These are phyloP conservation scores for Leptomonas seymouri DNA, from an alignment of 208 protist genomes.

Conservation along the genomic window DNA sequence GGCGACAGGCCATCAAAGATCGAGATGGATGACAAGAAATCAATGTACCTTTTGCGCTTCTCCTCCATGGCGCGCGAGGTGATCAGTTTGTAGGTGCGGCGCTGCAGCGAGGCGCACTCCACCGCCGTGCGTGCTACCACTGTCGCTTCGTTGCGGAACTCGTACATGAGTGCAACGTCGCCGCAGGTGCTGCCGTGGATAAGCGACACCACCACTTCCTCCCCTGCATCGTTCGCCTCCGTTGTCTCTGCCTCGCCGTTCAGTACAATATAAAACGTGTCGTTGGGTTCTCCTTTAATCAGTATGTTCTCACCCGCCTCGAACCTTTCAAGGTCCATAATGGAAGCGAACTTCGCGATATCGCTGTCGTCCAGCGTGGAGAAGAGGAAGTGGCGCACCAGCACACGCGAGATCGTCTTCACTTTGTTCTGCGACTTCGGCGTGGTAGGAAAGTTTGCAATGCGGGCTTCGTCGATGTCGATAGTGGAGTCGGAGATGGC, in stretches of 20 bases:
- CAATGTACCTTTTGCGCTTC: conserved; percentile 53
- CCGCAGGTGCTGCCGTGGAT: conserved; percentile 48
- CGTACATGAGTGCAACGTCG: conserved; percentile 70
- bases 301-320: conserved; percentile 35
- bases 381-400: conserved; percentile 78
- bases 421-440: conserved; percentile 67
- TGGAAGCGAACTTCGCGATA: conserved; percentile 51
- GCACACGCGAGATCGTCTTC: conserved; percentile 50
- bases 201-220: conserved; percentile 26
- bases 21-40: conserved; percentile 50
- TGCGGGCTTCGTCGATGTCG: conserved; percentile 47
- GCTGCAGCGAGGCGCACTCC: conserved; percentile 64
- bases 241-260: conserved; percentile 52
- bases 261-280: conserved; percentile 73
- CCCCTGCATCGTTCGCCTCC: conserved; percentile 23
- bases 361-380: conserved; percentile 71
- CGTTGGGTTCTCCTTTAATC: conserved; percentile 39
- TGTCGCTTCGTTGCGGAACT: conserved; percentile 32
- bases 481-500: conserved; percentile 54
- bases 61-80: conserved; percentile 57
- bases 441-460: conserved; percentile 46
- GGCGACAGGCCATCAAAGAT: conserved; percentile 39
- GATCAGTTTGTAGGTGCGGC: conserved; percentile 75
- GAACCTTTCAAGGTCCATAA: conserved; percentile 61
- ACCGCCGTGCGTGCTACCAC: conserved; percentile 38